phyloP scores from a whole-genome alignment of 2,329 filamentous ascomycete species.

The Phaeomoniella chlamydospora region DNA sequence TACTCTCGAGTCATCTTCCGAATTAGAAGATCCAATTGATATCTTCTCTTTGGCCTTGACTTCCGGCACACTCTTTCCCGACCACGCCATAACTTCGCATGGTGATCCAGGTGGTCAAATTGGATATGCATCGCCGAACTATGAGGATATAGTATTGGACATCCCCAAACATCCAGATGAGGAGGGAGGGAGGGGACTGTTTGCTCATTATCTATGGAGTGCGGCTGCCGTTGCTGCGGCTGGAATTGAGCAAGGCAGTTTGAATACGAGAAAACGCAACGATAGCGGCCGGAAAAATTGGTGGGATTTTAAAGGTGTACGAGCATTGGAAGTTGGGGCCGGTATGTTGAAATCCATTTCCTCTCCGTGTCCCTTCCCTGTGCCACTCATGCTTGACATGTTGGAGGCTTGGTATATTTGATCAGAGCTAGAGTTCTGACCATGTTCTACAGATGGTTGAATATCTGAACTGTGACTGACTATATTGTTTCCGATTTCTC shows the following conservation, averaged over 20 bases:
- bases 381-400: not conserved
- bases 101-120: slow-evolving; percentile 36
- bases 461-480: not conserved
- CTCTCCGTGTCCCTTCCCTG: slow-evolving; percentile 3
- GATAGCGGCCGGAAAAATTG: slow-evolving; percentile 4
- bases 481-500: not conserved
- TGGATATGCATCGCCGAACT: slow-evolving; percentile 30
- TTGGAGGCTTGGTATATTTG: no score
- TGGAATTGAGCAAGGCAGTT: slow-evolving; percentile 20
- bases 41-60: slow-evolving; percentile 39
- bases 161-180: slow-evolving; percentile 28
- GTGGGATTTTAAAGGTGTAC: slow-evolving; percentile 33
- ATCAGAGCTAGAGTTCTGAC: slow-evolving; percentile 1
- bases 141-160: slow-evolving; percentile 23
- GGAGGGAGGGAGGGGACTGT: slow-evolving; percentile 36
- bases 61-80: slow-evolving; percentile 32
- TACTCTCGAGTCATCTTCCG: not conserved
- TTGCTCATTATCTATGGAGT: slow-evolving; percentile 48
- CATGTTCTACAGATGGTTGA: slow-evolving; percentile 2
- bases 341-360: slow-evolving; percentile 28
- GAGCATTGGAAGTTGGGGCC: slow-evolving; percentile 44
- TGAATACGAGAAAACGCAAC: not conserved
- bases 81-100: slow-evolving; percentile 39
- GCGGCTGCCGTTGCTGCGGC: slow-evolving; percentile 29
- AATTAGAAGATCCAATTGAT: slow-evolving; percentile 28